Percentiles rank a stretch among this genome's conserved stretches.
Conservation (phyloP, 345 rosid genomes). For the Moringa oleifera region DNA sequence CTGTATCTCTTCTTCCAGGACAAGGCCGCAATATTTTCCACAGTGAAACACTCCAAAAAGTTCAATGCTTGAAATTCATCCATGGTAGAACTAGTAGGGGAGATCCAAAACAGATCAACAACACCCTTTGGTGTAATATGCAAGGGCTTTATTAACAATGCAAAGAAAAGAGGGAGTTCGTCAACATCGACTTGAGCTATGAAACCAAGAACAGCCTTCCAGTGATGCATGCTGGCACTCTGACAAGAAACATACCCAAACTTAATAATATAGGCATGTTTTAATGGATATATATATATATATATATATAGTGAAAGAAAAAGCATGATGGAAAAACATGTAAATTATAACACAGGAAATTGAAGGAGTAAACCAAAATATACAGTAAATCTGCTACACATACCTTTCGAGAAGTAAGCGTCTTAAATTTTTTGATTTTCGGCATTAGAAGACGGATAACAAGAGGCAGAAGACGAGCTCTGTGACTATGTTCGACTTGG, state of each 20-base stretch:
- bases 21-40: constrained; percentile 46
- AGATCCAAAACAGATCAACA: constrained; percentile 43
- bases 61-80: constrained; percentile 40
- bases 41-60: constrained; percentile 49
- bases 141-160: constrained; percentile 75
- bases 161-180: constrained; percentile 74
- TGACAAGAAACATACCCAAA: constrained; percentile 21
- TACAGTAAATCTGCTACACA: not conserved
- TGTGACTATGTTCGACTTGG: constrained; percentile 57
- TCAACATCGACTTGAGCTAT: constrained; percentile 62
- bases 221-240: constrained; percentile 70
- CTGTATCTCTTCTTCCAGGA: constrained; percentile 76
- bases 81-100: constrained; percentile 27
- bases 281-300: not conserved
- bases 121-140: constrained; percentile 43
- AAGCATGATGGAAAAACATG: no score
- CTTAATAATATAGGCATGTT: constrained; percentile 2
- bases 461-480: constrained; percentile 51
- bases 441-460: constrained; percentile 70
- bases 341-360: not conserved
- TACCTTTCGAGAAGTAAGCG: constrained; percentile 83
- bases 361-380: constrained; percentile 7
- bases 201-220: constrained; percentile 81
- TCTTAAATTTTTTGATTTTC: constrained; percentile 79
- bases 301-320: not conserved